A percentile compares a stretch with the other conserved stretches of the same genome.
Evolutionary conservation across 352 stramenopile genomes (phyloP).

Genomic region (Pythium biforme): DNA sequence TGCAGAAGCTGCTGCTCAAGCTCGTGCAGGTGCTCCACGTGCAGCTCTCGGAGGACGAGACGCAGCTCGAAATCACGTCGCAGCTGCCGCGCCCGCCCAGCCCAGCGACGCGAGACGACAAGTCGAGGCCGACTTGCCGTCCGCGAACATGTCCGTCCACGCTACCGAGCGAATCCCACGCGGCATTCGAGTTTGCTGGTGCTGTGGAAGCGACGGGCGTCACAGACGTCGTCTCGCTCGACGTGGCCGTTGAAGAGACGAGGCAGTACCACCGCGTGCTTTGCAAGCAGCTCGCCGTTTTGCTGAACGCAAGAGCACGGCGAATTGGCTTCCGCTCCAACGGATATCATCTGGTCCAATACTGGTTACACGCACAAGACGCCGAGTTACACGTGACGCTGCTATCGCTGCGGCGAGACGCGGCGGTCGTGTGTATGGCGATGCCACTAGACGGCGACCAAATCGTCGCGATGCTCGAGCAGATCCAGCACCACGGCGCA

Average conservation of each 20-base stretch:
- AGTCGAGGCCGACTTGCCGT: constrained; percentile 16
- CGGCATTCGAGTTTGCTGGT: not conserved
- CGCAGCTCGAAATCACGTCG: constrained; percentile 32
- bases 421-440: not conserved
- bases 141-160: constrained; percentile 50
- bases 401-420: not conserved
- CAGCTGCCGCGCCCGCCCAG: constrained; percentile 16
- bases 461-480: constrained; percentile 15
- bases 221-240: not conserved
- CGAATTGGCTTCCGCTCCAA: not conserved
- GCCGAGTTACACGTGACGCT: not conserved
- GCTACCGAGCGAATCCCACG: constrained; percentile 30
- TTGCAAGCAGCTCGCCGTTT: constrained; percentile 19
- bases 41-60: constrained; percentile 31
- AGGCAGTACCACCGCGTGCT: constrained; percentile 20
- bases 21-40: constrained; percentile 57
- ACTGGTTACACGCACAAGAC: constrained; percentile 6
- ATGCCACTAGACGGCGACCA: not conserved
- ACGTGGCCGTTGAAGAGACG: constrained; percentile 13
- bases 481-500: constrained; percentile 12
- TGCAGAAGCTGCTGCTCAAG: constrained; percentile 56
- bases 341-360: constrained; percentile 3
- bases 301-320: constrained; percentile 14
- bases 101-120: constrained; percentile 7
- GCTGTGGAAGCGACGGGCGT: not conserved